Base-by-base conservation (phyloP, 805 yeast species). In the Hanseniaspora lachancei region DNA sequence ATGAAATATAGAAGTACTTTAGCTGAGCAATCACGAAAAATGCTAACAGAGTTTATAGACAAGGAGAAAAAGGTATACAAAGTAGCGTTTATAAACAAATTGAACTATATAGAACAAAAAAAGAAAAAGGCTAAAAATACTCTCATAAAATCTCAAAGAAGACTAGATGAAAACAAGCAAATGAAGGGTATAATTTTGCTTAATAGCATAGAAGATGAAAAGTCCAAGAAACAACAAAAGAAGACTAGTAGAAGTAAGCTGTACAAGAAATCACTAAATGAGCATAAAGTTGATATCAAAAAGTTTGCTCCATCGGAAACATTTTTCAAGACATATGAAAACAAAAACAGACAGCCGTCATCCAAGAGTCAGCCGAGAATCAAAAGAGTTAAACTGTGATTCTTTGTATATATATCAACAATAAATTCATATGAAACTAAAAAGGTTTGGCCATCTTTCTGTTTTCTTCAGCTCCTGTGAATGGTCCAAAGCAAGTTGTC, bases 401-500 rank as follows among this genome's bases (percentile, higher is more conserved):
- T 6, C 93, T 93, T 65, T 74, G 79, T 48, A 97, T 91, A 63
- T 78, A 76, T 4, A 69, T 74, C 23, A 23, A 23, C 3, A 13
- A 2, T 32, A 32, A 91, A 91, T 70, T 89, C 89, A 89, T n/a
- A 38, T 23, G 5, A 76, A 74, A 44, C 63, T 61, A 74, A 62
- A 80, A 85, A 13, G 96, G 95, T 66, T 87, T 89, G 2, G 98
- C 98, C 70, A 95, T 87, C 68, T 93, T 93, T 58, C 98, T 76
- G 61, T 74, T 73, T 63, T 89, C 97, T 13, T 79, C 68, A 10
- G 75, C 77, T 1, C 96, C 96, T 2, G 89, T 80, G 27, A 69
- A 72, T 2, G 88, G 82, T 59, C 86, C 80, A 35, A 84, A 76
- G 97, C 95, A 93, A 13, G 88, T 85, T 69, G 88, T 89, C 97